A percentile compares a stretch with the other conserved stretches of the same genome.
Conservation (phyloP, 306 rosid species). For the Fragaria ananassa region DNA sequence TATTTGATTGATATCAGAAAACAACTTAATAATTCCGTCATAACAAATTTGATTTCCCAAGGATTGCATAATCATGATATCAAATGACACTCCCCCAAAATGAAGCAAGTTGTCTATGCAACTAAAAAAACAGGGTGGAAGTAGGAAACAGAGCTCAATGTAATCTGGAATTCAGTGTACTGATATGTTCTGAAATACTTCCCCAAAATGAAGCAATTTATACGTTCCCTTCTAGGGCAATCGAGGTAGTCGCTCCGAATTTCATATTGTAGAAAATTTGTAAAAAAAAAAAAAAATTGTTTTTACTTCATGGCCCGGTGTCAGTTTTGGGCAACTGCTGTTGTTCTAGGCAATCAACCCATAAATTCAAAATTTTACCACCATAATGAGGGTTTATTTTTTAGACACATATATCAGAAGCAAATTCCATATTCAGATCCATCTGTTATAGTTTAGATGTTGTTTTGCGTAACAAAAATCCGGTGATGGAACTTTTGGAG, state of each 20-base stretch:
- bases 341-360: not conserved
- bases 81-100: not conserved
- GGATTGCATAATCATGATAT: not conserved
- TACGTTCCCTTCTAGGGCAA: not conserved
- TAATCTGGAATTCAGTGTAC: not conserved
- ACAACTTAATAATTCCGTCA: not conserved
- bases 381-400: not conserved
- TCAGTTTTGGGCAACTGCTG: not conserved
- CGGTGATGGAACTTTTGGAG: not conserved
- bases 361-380: too few relatives aligned
- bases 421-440: not conserved
- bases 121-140: not conserved
- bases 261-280: not conserved
- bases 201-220: not conserved
- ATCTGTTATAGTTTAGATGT: not conserved
- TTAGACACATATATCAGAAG: too few relatives aligned
- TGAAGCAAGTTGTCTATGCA: not conserved
- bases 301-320: not conserved
- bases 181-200: not conserved
- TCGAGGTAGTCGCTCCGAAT: not conserved
- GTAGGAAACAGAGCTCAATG: not conserved
- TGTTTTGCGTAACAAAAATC: not conserved
- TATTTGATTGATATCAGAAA: not conserved
- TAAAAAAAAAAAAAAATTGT: not conserved
- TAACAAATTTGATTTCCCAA: not conserved